phyloP scores from a whole-genome alignment of 768 basidiomycete genomes.

The Clitopilus passeckerianus region DNA sequence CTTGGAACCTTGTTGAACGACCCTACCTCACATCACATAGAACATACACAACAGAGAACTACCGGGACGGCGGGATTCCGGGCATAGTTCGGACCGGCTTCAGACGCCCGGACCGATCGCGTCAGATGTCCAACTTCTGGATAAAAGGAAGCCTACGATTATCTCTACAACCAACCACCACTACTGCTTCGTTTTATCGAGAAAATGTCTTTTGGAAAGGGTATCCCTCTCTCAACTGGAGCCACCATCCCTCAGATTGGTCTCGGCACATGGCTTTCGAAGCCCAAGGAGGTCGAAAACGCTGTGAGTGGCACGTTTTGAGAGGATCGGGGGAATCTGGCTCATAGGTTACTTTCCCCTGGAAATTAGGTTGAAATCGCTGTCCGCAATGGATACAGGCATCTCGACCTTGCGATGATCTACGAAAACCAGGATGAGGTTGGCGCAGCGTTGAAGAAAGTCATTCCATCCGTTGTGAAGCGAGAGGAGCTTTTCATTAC shows the following conservation, averaged over 20 bases:
- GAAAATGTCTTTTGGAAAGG: conserved; percentile 38
- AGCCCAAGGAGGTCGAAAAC: conserved; percentile 70
- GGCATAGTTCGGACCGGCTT: neutral
- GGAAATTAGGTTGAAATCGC: conserved; percentile 63
- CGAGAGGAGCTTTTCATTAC: conserved; percentile 82
- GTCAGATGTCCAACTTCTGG: conserved; percentile 1
- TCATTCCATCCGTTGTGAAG: conserved; percentile 72
- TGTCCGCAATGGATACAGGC: conserved; percentile 72
- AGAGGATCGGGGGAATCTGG: neutral
- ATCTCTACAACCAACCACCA: neutral
- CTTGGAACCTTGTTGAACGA: too few species aligned
- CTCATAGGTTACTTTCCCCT: neutral
- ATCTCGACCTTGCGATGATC: conserved; percentile 79
- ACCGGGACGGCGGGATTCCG: neutral
- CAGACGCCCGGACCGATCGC: neutral
- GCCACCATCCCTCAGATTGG: conserved; percentile 69
- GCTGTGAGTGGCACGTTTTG: conserved; percentile 39
- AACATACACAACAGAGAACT: neutral
- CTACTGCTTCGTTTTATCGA: neutral
- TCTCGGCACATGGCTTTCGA: conserved; percentile 77
- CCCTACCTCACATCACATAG: too few species aligned
- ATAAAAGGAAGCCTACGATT: conserved; percentile 18
- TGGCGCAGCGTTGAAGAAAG: conserved; percentile 68
- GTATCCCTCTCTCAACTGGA: conserved; percentile 38
- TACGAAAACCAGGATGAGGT: conserved; percentile 81